Conservation (phyloP, 2,329 filamentous ascomycete genomes). For the Nectriaceae sp. region DNA sequence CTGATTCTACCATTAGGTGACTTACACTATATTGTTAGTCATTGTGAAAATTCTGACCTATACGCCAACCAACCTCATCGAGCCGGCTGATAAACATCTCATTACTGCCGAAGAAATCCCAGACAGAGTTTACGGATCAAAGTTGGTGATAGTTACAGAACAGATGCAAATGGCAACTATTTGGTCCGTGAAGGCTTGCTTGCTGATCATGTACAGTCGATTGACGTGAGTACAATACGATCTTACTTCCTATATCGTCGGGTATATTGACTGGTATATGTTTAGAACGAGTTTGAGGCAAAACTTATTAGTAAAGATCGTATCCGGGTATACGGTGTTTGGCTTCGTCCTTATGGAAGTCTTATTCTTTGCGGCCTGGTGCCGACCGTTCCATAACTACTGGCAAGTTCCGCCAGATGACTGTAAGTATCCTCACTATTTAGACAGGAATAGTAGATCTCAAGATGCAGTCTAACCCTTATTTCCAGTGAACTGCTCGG, state of each 20-base stretch:
- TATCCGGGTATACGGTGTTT: slow-evolving; percentile 47
- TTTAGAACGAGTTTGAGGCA: slow-evolving; percentile 43
- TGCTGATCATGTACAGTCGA: slow-evolving; percentile 59
- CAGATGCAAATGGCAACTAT: slow-evolving; percentile 62
- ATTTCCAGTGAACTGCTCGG: slow-evolving; percentile 55
- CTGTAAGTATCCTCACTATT: neutral
- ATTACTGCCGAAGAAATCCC: slow-evolving; percentile 48
- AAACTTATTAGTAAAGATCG: slow-evolving; percentile 49
- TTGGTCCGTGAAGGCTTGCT: slow-evolving; percentile 57
- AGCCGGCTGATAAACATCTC: slow-evolving; percentile 42
- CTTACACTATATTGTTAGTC: slow-evolving; percentile 57
- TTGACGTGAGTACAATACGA: slow-evolving; percentile 38
- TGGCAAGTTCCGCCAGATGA: slow-evolving; percentile 55
- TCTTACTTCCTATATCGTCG: neutral
- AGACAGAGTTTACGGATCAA: slow-evolving; percentile 53
- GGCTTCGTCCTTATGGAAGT: slow-evolving; percentile 55
- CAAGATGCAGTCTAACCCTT: slow-evolving; percentile 10
- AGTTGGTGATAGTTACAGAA: slow-evolving; percentile 61
- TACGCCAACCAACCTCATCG: slow-evolving; percentile 62
- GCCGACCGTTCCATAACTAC: slow-evolving; percentile 56
- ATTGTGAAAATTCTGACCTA: slow-evolving; percentile 55
- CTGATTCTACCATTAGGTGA: slow-evolving; percentile 29
- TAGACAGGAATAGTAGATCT: neutral
- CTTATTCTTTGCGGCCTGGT: slow-evolving; percentile 53
- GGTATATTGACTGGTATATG: neutral